A percentile compares a stretch with the other conserved stretches of the same genome.
Evolutionary conservation across 805 yeast genomes (phyloP).

Genomic region (Zygosaccharomyces gambellarensis): DNA sequence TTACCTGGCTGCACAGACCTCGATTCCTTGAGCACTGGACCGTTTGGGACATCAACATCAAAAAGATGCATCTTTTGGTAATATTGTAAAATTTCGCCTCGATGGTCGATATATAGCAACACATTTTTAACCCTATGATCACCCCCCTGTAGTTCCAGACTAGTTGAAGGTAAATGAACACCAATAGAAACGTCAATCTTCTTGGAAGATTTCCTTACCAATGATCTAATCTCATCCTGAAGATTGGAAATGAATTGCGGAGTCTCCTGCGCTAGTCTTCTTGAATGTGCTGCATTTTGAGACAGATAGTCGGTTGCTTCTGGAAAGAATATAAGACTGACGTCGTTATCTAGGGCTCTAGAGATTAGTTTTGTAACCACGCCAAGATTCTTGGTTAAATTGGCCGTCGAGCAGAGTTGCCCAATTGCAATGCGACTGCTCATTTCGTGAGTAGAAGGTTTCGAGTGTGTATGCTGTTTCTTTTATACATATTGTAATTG

Average conservation of each 20-base stretch:
- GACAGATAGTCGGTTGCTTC: slow-evolving; percentile 92
- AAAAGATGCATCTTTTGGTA: slow-evolving; percentile 87
- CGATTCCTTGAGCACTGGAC: slow-evolving; percentile 76
- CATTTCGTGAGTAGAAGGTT: background rate
- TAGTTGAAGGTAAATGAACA: slow-evolving; percentile 70
- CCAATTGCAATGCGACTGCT: slow-evolving; percentile 64
- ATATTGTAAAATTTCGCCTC: slow-evolving; percentile 60
- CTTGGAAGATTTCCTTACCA: slow-evolving; percentile 36
- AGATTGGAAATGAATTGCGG: slow-evolving; percentile 42
- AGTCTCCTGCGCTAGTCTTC: slow-evolving; percentile 48
- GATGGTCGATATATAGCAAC: slow-evolving; percentile 60
- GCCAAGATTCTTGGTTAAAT: slow-evolving; percentile 53
- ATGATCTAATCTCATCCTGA: slow-evolving; percentile 41
- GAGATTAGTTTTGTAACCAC: slow-evolving; percentile 55
- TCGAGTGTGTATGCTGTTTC: background rate
- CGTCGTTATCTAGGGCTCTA: slow-evolving; percentile 58
- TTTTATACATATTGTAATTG: background rate
- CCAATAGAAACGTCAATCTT: slow-evolving; percentile 74
- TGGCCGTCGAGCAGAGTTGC: slow-evolving; percentile 73
- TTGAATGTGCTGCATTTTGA: slow-evolving; percentile 60
- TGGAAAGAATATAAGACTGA: slow-evolving; percentile 74
- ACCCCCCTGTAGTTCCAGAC: slow-evolving; percentile 15
- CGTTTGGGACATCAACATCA: slow-evolving; percentile 76
- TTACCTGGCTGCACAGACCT: slow-evolving; percentile 78
- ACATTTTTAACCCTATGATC: slow-evolving; percentile 59